phyloP scores from a whole-genome alignment of 1,139 yeast genomes.

The Scheffersomyces segobiensis region DNA sequence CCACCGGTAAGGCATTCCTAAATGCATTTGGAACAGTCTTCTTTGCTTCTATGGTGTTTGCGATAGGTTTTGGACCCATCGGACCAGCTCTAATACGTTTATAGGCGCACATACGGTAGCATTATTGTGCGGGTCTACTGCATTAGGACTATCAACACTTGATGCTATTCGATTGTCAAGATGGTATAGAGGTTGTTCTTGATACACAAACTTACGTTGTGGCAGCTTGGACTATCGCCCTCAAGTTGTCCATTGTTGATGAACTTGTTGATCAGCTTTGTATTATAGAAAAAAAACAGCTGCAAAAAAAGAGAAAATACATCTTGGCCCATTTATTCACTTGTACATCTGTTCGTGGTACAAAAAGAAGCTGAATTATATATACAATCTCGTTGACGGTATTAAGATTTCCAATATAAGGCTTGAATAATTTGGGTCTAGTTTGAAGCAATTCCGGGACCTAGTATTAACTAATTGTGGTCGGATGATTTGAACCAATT shows the following conservation, averaged over 20 bases:
- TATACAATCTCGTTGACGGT: too few species aligned
- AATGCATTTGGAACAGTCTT: neutral
- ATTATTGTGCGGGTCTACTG: neutral
- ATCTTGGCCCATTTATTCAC: neutral
- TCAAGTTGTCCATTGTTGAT: neutral
- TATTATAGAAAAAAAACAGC: neutral
- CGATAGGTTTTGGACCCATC: neutral
- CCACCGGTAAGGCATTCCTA: neutral
- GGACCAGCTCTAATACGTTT: neutral
- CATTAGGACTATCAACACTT: neutral
- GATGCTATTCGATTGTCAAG: neutral
- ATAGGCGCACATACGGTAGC: neutral
- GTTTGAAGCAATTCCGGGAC: too few species aligned
- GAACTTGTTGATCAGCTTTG: neutral
- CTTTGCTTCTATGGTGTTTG: neutral
- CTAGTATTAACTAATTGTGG: too few species aligned
- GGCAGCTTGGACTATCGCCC: neutral
- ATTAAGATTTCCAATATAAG: too few species aligned
- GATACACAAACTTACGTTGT: neutral
- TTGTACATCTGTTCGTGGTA: neutral
- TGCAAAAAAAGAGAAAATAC: neutral
- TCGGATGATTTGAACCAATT: too few species aligned
- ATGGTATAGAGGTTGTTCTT: neutral
- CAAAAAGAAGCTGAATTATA: too few species aligned
- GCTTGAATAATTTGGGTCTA: too few species aligned